A percentile compares a stretch with the other conserved stretches of the same genome.
Evolutionary conservation across 2,329 filamentous ascomycete species (phyloP).

Genomic region (Penicillium sp.): DNA sequence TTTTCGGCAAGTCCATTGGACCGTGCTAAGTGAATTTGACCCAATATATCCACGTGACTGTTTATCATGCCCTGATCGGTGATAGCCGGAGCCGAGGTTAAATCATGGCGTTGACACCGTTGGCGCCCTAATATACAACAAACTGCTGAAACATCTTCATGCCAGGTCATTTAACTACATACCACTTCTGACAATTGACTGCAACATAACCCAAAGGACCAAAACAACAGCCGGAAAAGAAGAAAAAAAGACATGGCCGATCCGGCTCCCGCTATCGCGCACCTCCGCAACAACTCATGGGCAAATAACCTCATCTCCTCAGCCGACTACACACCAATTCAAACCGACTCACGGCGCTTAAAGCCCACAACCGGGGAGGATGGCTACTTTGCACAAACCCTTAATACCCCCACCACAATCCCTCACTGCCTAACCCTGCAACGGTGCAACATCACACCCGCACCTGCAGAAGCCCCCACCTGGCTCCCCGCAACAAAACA

Average conservation of each 20-base stretch:
- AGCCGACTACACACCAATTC: constrained; percentile 32
- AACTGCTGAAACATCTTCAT: neutral
- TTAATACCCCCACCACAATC: constrained; percentile 34
- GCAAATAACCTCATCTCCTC: constrained; percentile 26
- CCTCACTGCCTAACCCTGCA: constrained; percentile 36
- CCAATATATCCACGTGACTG: constrained; percentile 1
- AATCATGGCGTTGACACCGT: neutral
- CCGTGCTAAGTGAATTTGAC: neutral
- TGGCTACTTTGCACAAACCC: constrained; percentile 35
- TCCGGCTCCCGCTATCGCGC: constrained; percentile 14
- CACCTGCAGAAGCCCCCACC: constrained; percentile 16
- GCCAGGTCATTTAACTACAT: neutral
- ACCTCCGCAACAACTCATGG: constrained; percentile 26
- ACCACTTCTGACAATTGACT: neutral
- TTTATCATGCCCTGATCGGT: constrained; percentile 1
- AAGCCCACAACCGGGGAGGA: constrained; percentile 38
- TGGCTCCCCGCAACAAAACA: constrained; percentile 23
- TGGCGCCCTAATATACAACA: neutral
- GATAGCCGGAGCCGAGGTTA: constrained; percentile 5
- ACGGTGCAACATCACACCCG: constrained; percentile 22
- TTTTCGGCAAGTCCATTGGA: neutral
- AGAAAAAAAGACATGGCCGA: constrained; percentile 12
- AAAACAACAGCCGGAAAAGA: neutral
- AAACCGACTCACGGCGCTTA: constrained; percentile 33
- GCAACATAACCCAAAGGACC: neutral